Base-by-base conservation (phyloP, 768 basidiomycete species). In the Tubosaeta sp. region DNA sequence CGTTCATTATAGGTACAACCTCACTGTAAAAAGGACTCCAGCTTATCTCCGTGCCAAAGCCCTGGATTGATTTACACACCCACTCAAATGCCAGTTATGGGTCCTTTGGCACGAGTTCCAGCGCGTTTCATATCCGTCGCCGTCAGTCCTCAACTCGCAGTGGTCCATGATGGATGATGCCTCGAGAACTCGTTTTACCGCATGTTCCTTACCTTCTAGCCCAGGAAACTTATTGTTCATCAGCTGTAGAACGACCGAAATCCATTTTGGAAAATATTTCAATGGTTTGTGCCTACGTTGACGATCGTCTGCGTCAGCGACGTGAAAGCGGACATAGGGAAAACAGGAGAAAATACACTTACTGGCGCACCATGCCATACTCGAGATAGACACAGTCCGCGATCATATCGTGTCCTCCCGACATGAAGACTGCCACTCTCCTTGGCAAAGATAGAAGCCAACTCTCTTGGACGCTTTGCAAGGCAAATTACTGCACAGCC, bases 311-410 rank as follows among this genome's bases (percentile, higher is more conserved):
- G 22, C 22, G 3, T 22, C 22, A 3, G 22, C 22, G 3, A 17
- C 17, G 17, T 3, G 5, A 46, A 14, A 5, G 8, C 2, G 3
- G 22, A 22, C 22, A 22, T 1, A 22, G 4, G 12, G 3, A 13
- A 3, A 11, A 17, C 10, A 11, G 4, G 10, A 1, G 1, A 17
- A 5, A 3, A 11, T 22, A 22, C 29, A 53, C 63, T 59, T 59
- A 63, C 76, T 76, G 12, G 76, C 76, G 19, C 76, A 74, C 65
- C 8, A 75, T 78, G 52, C 77, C 76, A 51, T 76, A 78, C 62
- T 77, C 76, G 35, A 77, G 72, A 61, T 76, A 78, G 55, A 74
- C 76, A 45, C 62, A 67, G 52, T 76, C 73, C 4, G 76, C 75
- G 57, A 77, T 77, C 38, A 60, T 66, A 51, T 76, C 75, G 46